Conservation (phyloP, 352 stramenopile genomes). For the Phytophthora chlamydospora region DNA sequence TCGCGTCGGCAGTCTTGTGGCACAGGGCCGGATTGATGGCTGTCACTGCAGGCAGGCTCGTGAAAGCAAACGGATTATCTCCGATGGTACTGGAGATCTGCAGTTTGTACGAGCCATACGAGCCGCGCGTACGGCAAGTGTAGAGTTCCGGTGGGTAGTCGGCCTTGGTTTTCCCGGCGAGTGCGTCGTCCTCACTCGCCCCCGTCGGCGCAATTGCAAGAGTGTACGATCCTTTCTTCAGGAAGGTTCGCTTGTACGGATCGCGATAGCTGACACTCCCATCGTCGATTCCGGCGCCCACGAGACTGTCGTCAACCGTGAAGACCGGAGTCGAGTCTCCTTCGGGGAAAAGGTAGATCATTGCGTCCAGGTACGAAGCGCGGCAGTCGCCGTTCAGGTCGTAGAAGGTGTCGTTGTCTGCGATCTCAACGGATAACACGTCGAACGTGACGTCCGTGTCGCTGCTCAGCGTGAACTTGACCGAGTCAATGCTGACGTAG, state of each 20-base stretch:
- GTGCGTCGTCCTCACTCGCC: conserved; percentile 26
- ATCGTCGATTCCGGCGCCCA: conserved; percentile 34
- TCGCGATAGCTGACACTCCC: conserved; percentile 61
- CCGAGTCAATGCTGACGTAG: conserved; percentile 54
- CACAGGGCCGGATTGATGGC: conserved; percentile 26
- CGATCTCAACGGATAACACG: conserved; percentile 66
- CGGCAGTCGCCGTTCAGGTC: conserved; percentile 75
- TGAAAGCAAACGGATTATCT: conserved; percentile 28
- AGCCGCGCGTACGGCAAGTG: conserved; percentile 28
- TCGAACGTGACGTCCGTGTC: conserved; percentile 61
- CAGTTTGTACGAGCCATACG: conserved; percentile 44
- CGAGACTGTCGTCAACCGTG: conserved; percentile 46
- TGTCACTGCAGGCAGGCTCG: conserved; percentile 22
- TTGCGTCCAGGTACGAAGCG: conserved; percentile 60
- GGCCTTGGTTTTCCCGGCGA: conserved; percentile 29
- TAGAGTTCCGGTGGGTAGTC: conserved; percentile 43
- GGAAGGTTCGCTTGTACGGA: conserved; percentile 51
- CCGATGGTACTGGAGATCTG: conserved; percentile 41
- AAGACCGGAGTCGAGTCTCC: conserved; percentile 34
- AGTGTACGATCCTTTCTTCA: conserved; percentile 58
- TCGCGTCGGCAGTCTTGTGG: conserved; percentile 21
- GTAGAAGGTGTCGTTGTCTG: conserved; percentile 53
- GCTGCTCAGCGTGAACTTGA: conserved; percentile 48
- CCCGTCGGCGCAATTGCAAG: conserved; percentile 45
- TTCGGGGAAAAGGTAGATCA: conserved; percentile 63